A percentile compares a stretch with the other conserved stretches of the same genome.
These are phyloP conservation scores for Globisporangium lucens DNA, from an alignment of 352 stramenopile species.

Conservation along the genomic window DNA sequence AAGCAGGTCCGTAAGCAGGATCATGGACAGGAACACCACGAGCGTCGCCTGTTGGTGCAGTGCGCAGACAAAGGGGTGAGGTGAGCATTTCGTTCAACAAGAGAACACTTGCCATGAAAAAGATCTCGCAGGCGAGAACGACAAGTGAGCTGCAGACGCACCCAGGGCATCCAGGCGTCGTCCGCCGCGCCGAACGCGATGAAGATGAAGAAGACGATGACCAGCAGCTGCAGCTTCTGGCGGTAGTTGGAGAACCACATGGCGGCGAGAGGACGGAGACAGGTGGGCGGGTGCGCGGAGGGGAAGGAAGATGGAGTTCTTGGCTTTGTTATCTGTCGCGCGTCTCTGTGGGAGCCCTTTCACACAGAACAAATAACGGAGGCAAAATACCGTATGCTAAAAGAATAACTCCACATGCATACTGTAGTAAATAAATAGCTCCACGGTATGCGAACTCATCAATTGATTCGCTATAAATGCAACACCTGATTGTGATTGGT, in stretches of 20 bases:
- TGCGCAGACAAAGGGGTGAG: neutral
- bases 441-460: too few relatives aligned
- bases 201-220: slow-evolving; percentile 84
- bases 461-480: neutral
- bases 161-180: slow-evolving; percentile 79
- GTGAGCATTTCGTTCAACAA: neutral
- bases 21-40: slow-evolving; percentile 71
- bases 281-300: neutral
- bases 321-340: neutral
- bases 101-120: neutral
- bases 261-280: slow-evolving; percentile 12
- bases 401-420: too few relatives aligned
- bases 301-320: neutral
- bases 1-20: slow-evolving; percentile 67
- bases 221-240: slow-evolving; percentile 75
- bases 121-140: slow-evolving; percentile 1
- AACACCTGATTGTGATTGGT: neutral
- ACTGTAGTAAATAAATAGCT: too few relatives aligned
- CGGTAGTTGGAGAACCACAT: slow-evolving; percentile 79
- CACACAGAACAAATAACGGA: neutral
- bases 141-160: slow-evolving; percentile 22
- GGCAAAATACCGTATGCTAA: too few relatives aligned
- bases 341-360: slow-evolving; percentile 7
- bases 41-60: slow-evolving; percentile 46
- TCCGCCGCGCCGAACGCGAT: slow-evolving; percentile 71